Evolutionary conservation across 495 filamentous ascomycete species (phyloP), one percentile per base, ranked within the genome.

Genomic region (Tuber calosporum): DNA sequence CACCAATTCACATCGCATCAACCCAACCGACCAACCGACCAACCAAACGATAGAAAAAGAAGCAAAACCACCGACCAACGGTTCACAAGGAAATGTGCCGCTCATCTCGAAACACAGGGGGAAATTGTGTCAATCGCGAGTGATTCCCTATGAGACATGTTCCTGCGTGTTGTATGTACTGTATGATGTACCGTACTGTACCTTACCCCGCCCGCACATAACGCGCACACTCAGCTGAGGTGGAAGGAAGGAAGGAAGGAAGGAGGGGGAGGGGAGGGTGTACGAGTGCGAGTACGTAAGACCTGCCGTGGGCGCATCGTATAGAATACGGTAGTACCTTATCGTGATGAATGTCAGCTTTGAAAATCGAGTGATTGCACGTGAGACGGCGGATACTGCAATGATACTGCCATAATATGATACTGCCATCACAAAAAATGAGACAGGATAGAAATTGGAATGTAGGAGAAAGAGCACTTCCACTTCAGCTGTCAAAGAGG

Each of bases 141-240:
- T 62, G 53, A 62, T 62, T 62, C 53, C 53, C 53, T 62, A 19
- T 62, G 53, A 62, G 53, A 62, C 53, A 34, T 58, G 53, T 62
- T 62, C 53, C 53, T 62, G 53, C 53, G 53, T 53, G 45, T 62
- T 34, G 3, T 26, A n/a, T n/a, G n/a, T 20, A 5, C 20, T 5
- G 20, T 15, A 43, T 20, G 20, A 43, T 45, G 22, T 15, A 0
- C 15, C 2, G 15, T 45, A 22, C 43, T 7, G 19, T 26, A 13
- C n/a, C 43, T 58, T 58, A 58, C 48, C 48, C n/a, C 48, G 48
- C 48, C 22, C n/a, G 48, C 42, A 19, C 40, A 41, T 20, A 15
- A 45, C 48, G 22, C 48, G n/a, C n/a, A 26, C 22, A 9, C 9
- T 26, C 48, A 58, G 48, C 22, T 58, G 48, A 26, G n/a, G n/a